Base-by-base conservation (phyloP, 768 basidiomycete genomes). In the Paxillus ammoniavirescens region DNA sequence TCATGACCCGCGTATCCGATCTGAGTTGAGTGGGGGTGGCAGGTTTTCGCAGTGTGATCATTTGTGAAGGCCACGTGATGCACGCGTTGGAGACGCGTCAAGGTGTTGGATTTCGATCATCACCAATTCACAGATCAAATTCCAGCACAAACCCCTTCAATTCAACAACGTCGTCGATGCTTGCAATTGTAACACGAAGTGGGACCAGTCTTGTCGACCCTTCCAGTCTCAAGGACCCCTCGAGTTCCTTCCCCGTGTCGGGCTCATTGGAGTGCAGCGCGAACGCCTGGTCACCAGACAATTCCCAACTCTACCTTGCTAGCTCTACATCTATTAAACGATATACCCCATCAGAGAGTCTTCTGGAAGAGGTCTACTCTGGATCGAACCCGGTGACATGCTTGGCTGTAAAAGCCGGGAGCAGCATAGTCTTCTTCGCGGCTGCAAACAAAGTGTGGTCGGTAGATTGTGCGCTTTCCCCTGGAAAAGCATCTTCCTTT, bases 221-320 rank as follows among this genome's bases (percentile, higher is more conserved):
- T 1, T 48, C 71, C 3, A 61, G 66, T 28, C 71, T 88, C 53
- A 84, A 79, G 65, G 73, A 71, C 31, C 60, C 73, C 1, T 73
- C 78, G 1, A 66, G 72, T 0, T 72, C 73, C 0, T 65, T 79
- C 23, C 68, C 78, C 3, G 65, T 77, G 17, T 77, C 75, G 17
- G 55, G 47, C 38, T 67, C 67, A 38, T 50, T 68, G 49, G 58
- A 56, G 52, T 68, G 67, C 55, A 57, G 56, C 17, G 31, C 59
- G 28, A 63, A 40, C 43, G 64, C 74, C 14, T 90, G 88, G 87
- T 75, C 83, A 15, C 65, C 74, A 3, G 82, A 87, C 65, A 82
- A 80, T 54, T 66, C 73, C 30, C 70, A 66, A 54, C 74, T 89
- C 21, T 87, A 81, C 61, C 63, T 89, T 36, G 73, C 82, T 2